A percentile compares a stretch with the other conserved stretches of the same genome.
Conservation (phyloP, 306 rosid species). For the Cicer pinnatifidum region DNA sequence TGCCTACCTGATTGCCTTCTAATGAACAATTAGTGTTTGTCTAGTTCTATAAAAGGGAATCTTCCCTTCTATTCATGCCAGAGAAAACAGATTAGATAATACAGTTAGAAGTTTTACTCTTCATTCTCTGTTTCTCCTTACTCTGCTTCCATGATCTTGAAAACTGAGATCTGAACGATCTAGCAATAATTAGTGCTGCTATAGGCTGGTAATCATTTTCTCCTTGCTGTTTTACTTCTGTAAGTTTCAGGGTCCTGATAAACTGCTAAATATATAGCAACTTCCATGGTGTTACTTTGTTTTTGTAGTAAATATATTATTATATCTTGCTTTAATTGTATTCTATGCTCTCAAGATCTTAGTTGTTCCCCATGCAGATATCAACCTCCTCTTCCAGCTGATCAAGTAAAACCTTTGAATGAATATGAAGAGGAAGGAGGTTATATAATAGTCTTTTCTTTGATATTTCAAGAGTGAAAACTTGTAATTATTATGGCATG, state of each 20-base stretch:
- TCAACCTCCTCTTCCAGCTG: slow-evolving; percentile 79
- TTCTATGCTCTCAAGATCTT: slow-evolving; percentile 24
- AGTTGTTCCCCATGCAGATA: slow-evolving; percentile 55
- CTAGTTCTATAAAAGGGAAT: too few species aligned
- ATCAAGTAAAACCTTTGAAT: slow-evolving; percentile 82
- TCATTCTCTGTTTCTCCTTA: too few species aligned
- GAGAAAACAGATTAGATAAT: too few species aligned
- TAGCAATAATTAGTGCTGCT: neutral
- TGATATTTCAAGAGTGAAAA: slow-evolving; percentile 16
- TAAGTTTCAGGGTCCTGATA: neutral
- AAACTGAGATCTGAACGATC: too few species aligned
- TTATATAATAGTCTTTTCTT: slow-evolving; percentile 39
- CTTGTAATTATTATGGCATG: slow-evolving; percentile 1
- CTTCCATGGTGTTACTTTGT: neutral
- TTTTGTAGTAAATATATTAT: slow-evolving; percentile 7
- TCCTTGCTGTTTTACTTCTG: slow-evolving; percentile 18
- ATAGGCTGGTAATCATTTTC: neutral
- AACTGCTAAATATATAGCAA: neutral
- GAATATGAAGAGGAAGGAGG: slow-evolving; percentile 85
- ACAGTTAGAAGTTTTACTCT: too few species aligned
- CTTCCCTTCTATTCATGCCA: too few species aligned
- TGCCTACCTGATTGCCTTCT: too few species aligned
- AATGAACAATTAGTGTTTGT: too few species aligned
- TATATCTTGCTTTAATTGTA: neutral
- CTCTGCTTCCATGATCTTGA: too few species aligned